Evolutionary conservation across 1,284 basidiomycete species (phyloP), one percentile per base, ranked within the genome.

Genomic region (Uromyces viciae-fabae): DNA sequence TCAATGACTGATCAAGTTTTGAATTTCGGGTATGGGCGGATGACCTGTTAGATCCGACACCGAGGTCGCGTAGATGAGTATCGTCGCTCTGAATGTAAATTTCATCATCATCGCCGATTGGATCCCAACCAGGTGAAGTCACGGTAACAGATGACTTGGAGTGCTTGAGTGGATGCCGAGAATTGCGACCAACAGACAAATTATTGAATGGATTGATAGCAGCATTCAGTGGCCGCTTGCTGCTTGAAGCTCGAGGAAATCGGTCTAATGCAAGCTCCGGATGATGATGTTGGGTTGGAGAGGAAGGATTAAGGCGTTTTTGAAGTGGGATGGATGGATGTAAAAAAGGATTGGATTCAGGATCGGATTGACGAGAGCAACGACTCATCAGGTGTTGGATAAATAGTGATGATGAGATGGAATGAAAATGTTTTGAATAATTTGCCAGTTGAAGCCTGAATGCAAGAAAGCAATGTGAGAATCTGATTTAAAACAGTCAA

Each of bases 51-150:
- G 72, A 58, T 40, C 22, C 42, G 52, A 43, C 33, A 11, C 14
- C 40, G 25, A 42, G 25, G 43, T 52, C 52, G 22, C 40, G 62
- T 40, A n/a, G 49, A 56, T 69, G 75, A 40, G 46, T 36, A 40
- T 78, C 75, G 22, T 78, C 64, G 60, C 64, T 78, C 31, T 78
- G 75, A 38, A 78, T 78, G 28, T 68, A 78, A 14, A 78, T 43
- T 17, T 43, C 75, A 58, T 78, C 75, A 25, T 78, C 75, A 43
- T 78, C 75, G 2, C 75, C 75, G n/a, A 78, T 38, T 19, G 60
- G 60, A 58, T 78, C 64, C 75, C 75, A 78, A 49, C 75, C 75
- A 38, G 75, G 69, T 14, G 69, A 72, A 46, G 46, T 75, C 38
- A 60, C 14, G 54, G 25, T 43, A 40, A 60, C n/a, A 38, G 36